Evolutionary conservation across 2,329 filamentous ascomycete genomes (phyloP), one percentile per base, ranked within the genome.

Genomic region (Cladosporium sp.): DNA sequence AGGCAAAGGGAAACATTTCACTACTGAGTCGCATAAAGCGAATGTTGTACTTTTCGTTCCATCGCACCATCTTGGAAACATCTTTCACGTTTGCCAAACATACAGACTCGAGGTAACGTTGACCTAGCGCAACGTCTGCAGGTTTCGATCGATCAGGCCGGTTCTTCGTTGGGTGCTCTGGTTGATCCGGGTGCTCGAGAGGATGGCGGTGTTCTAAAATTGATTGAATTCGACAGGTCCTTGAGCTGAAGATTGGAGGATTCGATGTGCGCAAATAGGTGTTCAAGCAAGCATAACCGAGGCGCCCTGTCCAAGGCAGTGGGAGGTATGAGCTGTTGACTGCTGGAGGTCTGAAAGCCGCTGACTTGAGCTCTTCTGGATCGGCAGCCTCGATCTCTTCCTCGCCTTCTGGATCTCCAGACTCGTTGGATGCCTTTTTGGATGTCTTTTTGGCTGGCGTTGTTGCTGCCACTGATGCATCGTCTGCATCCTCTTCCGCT

Each of bases 1-100:
- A 96, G 1, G 94, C 94, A 76, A 97, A 97, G 0, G 94, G 94
- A 69, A 98, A 98, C 91, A 97, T 97, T 72, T 97, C 94, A 64
- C 92, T 96, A 71, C 92, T 96, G 23, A 98, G 82, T 1, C 94
- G 87, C 86, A 98, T 87, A 76, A 98, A 97, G 71, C 88, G 93
- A 78, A 98, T 98, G 46, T 90, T 89, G 69, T 94, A 97, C 70
- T 88, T 91, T 69, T 96, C 89, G 74, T 98, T 97, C 94, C 94
- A 98, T 1, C 88, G 85, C 10, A 97, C 74, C 87, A 97, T 92
- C 77, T 96, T 96, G 65, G 85, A 80, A 35, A 97, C 87, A 72
- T 98, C 94, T 49, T 86, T 84, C 1, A 91, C 90, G 77, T 98
- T 98, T 18, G 91, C 87, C 12, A 97, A 77, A 0, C 93, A 92